phyloP scores from a whole-genome alignment of 345 rosid genomes.

The Citrus unshiu region DNA sequence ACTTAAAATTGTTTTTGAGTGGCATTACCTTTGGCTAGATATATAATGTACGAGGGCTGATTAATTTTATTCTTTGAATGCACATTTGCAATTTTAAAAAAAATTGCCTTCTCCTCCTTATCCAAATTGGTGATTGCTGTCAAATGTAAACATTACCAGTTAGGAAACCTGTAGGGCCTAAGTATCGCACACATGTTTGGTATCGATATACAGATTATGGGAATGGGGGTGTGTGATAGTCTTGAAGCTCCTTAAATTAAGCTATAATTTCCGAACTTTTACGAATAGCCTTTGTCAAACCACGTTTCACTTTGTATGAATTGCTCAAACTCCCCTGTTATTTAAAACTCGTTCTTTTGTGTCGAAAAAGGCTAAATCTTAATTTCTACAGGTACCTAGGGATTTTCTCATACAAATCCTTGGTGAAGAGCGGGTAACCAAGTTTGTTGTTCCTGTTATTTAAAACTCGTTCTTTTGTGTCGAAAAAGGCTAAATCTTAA shows the following conservation, averaged over 20 bases:
- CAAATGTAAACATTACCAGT: background rate
- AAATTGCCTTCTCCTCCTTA: no score
- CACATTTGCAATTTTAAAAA: background rate
- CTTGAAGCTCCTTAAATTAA: background rate
- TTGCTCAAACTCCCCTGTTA: background rate
- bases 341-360: background rate
- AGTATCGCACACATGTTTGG: background rate
- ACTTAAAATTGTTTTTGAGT: background rate
- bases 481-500: background rate
- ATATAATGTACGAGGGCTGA: background rate
- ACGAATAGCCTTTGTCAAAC: background rate
- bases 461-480: background rate
- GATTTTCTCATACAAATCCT: slow-evolving; percentile 46
- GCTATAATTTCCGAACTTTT: background rate
- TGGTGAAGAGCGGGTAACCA: slow-evolving; percentile 54
- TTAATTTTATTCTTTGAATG: background rate
- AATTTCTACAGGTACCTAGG: slow-evolving; percentile 43
- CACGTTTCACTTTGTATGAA: background rate
- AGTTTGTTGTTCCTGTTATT: slow-evolving; percentile 40
- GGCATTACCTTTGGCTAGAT: background rate
- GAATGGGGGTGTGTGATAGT: background rate
- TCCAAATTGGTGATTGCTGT: background rate
- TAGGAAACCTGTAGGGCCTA: background rate
- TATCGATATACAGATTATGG: background rate
- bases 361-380: background rate